Evolutionary conservation across 2,329 filamentous ascomycete genomes (phyloP).

Genomic region (Aspergillus neotritici): DNA sequence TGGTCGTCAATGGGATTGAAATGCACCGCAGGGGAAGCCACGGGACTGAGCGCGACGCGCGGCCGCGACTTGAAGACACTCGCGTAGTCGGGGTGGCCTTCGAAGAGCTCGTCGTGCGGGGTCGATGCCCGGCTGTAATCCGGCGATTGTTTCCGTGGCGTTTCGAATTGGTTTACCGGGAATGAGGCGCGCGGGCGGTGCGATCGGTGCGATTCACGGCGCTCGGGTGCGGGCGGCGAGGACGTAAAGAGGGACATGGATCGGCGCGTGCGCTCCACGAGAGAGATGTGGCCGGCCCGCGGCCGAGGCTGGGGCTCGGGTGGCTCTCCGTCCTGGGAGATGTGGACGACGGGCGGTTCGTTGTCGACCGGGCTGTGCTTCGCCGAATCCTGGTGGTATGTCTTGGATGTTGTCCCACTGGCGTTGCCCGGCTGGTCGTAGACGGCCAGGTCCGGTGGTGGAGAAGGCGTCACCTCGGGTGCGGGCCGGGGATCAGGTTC

Average conservation of each 20-base stretch:
- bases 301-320: background rate
- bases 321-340: slow-evolving; percentile 6
- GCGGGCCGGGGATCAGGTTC: slow-evolving; percentile 3
- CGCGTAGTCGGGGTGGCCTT: slow-evolving; percentile 67
- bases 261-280: slow-evolving; percentile 73
- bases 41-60: slow-evolving; percentile 69
- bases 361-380: background rate
- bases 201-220: slow-evolving; percentile 17
- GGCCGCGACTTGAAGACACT: slow-evolving; percentile 81
- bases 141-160: slow-evolving; percentile 36
- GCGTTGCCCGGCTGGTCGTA: background rate
- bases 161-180: slow-evolving; percentile 54
- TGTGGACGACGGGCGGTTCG: slow-evolving; percentile 7
- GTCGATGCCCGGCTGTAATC: slow-evolving; percentile 37
- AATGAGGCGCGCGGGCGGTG: slow-evolving; percentile 36
- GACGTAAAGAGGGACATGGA: slow-evolving; percentile 61
- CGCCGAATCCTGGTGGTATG: too few species aligned
- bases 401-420: too few species aligned
- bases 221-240: slow-evolving; percentile 31
- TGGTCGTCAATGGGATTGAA: slow-evolving; percentile 21
- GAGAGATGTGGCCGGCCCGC: slow-evolving; percentile 31
- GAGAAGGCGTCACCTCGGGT: background rate
- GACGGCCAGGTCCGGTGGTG: slow-evolving; percentile 2
- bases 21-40: slow-evolving; percentile 40
- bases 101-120: slow-evolving; percentile 64